Conservation (phyloP, 2,329 filamentous ascomycete genomes). For the Volutella citrinella region DNA sequence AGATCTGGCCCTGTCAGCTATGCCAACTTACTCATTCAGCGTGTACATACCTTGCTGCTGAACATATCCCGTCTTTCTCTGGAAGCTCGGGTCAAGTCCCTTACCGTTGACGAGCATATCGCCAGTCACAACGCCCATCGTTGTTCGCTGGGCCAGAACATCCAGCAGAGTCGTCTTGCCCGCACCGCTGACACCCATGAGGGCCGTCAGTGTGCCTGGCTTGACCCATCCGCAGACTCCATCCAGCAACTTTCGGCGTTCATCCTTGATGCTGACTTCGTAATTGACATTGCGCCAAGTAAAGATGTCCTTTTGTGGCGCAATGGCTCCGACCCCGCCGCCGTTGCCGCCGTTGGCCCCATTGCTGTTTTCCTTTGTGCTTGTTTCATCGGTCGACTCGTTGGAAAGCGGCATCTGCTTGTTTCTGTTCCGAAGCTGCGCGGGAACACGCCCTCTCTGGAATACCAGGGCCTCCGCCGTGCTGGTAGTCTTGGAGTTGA, state of each 20-base stretch:
- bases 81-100: slow-evolving; percentile 50
- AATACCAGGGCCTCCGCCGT: slow-evolving; percentile 71
- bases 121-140: slow-evolving; percentile 55
- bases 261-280: slow-evolving; percentile 64
- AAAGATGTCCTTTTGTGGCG: slow-evolving; percentile 59
- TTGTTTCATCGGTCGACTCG: slow-evolving; percentile 27
- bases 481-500: slow-evolving; percentile 61
- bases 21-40: fast-evolving
- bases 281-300: slow-evolving; percentile 72
- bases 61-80: slow-evolving; percentile 59
- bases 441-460: slow-evolving; percentile 50
- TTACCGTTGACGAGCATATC: slow-evolving; percentile 59
- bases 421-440: slow-evolving; percentile 33
- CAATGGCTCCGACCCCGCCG: slow-evolving; percentile 28
- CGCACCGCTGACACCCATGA: slow-evolving; percentile 54
- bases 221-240: slow-evolving; percentile 81
- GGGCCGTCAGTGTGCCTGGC: slow-evolving; percentile 74
- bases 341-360: slow-evolving; percentile 1
- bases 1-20: slow-evolving; percentile 40
- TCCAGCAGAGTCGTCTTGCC: slow-evolving; percentile 33
- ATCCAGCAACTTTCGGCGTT: slow-evolving; percentile 65
- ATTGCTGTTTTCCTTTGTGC: slow-evolving; percentile 8
- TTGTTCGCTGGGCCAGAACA: slow-evolving; percentile 39
- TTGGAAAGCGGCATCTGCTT: slow-evolving; percentile 26
- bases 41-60: slow-evolving; percentile 50